These are phyloP conservation scores for Phoenix roebelenii DNA, from an alignment of 176 grass and related monocot species.

Conservation along the genomic window DNA sequence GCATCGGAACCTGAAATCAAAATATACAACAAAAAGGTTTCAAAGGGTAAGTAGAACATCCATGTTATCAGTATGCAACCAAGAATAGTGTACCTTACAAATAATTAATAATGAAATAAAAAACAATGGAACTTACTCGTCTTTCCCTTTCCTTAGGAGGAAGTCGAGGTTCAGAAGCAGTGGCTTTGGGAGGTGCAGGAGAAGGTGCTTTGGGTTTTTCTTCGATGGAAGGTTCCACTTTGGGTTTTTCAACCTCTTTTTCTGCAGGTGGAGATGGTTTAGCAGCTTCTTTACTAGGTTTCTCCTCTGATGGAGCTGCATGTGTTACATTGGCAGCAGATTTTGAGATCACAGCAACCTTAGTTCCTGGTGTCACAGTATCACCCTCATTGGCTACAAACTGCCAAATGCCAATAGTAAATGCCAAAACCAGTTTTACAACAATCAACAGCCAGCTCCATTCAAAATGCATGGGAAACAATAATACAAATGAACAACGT, in stretches of 20 bases:
- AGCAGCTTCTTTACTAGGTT: constrained; percentile 47
- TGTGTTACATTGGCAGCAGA: constrained; percentile 75
- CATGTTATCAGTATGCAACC: too few species aligned
- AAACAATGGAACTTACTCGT: constrained; percentile 38
- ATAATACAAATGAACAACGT: constrained; percentile 8
- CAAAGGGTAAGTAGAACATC: too few species aligned
- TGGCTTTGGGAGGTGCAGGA: constrained; percentile 33
- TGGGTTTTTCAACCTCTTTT: constrained; percentile 3
- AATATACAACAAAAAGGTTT: too few species aligned
- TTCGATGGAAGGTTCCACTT: too few species aligned
- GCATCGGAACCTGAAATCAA: constrained; percentile 67
- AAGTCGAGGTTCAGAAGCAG: constrained; percentile 82
- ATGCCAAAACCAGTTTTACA: too few species aligned
- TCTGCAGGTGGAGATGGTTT: constrained; percentile 21
- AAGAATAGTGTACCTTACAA: too few species aligned
- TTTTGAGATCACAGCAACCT: constrained; percentile 88
- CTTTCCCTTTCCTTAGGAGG: constrained; percentile 94
- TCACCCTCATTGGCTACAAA: constrained; percentile 87
- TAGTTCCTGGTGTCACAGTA: constrained; percentile 88
- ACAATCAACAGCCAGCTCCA: too few species aligned
- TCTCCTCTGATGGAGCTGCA: constrained; percentile 84
- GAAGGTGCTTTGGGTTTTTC: constrained; percentile 25
- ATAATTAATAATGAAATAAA: too few species aligned
- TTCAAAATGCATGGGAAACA: neutral
- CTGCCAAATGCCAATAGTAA: constrained; percentile 41